Conservation (phyloP, 108 stramenopile species). For the Skeletonema grethae region DNA sequence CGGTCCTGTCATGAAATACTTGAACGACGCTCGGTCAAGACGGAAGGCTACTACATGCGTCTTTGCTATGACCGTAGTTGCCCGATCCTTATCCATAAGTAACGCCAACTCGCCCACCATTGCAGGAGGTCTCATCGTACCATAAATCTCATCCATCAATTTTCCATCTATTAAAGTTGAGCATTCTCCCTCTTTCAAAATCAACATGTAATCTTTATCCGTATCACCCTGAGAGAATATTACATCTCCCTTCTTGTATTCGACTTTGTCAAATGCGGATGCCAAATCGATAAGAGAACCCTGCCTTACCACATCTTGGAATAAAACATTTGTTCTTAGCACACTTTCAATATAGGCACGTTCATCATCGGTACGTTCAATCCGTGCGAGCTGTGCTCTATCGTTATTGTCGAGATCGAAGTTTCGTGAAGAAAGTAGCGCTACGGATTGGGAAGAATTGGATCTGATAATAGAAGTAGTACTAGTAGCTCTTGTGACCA, state of each 20-base stretch:
- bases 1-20: background rate
- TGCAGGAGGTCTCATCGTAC: slow-evolving; percentile 11
- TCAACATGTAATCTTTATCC: slow-evolving; percentile 25
- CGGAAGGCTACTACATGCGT: background rate
- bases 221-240: slow-evolving; percentile 35
- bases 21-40: background rate
- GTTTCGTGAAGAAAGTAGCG: background rate
- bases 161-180: slow-evolving; percentile 31
- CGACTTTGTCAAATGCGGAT: slow-evolving; percentile 27
- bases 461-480: background rate
- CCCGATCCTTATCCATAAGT: slow-evolving; percentile 21
- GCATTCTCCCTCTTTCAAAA: slow-evolving; percentile 29
- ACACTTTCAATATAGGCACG: background rate
- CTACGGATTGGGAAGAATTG: background rate
- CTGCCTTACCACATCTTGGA: background rate
- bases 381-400: background rate
- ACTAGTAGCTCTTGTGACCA: background rate
- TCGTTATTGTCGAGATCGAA: background rate
- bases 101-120: slow-evolving; percentile 39
- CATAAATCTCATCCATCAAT: slow-evolving; percentile 34
- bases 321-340: background rate
- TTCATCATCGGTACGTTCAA: background rate
- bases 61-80: slow-evolving; percentile 22
- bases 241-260: background rate
- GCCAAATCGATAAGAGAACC: background rate